These are phyloP conservation scores for Paraphaeosphaeria sporulosa DNA, from an alignment of 2,329 filamentous ascomycete species.

Conservation along the genomic window DNA sequence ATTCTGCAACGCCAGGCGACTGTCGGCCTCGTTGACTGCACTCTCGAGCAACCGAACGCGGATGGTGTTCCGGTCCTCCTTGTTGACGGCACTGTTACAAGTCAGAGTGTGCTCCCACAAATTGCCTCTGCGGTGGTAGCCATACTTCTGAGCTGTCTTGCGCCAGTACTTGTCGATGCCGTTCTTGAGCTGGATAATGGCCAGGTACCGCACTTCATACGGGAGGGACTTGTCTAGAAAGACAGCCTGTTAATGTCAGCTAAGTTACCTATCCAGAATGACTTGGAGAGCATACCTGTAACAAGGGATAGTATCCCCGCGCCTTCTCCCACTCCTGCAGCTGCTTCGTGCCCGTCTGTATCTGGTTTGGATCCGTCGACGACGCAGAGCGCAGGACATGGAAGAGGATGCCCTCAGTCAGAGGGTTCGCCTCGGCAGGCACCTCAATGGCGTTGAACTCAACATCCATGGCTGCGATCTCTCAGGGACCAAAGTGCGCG, in stretches of 20 bases:
- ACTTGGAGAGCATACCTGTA: constrained; percentile 45
- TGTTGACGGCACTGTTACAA: constrained; percentile 61
- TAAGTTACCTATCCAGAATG: background rate
- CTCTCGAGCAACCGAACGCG: constrained; percentile 77
- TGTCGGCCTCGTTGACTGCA: constrained; percentile 78
- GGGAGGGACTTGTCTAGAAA: constrained; percentile 83
- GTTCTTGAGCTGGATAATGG: constrained; percentile 94
- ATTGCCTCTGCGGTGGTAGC: background rate
- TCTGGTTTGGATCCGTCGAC: constrained; percentile 57
- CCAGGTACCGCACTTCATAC: constrained; percentile 81
- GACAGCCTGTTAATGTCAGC: constrained; percentile 64
- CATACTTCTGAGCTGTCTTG: constrained; percentile 73
- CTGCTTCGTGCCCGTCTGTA: constrained; percentile 61
- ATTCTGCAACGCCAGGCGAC: constrained; percentile 83
- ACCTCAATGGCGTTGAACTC: constrained; percentile 69
- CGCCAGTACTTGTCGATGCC: constrained; percentile 96
- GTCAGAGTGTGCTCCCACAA: constrained; percentile 19
- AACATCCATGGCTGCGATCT: constrained; percentile 34
- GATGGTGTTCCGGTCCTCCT: constrained; percentile 79
- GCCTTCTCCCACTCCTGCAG: constrained; percentile 60
- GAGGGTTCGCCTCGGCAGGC: constrained; percentile 75
- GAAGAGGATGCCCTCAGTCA: constrained; percentile 57
- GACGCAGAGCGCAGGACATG: constrained; percentile 58
- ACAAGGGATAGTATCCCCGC: constrained; percentile 57
- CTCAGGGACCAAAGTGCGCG: background rate